These are phyloP conservation scores for Graphiopsis chlorocephala DNA, from an alignment of 2,329 filamentous ascomycete species.

Conservation along the genomic window DNA sequence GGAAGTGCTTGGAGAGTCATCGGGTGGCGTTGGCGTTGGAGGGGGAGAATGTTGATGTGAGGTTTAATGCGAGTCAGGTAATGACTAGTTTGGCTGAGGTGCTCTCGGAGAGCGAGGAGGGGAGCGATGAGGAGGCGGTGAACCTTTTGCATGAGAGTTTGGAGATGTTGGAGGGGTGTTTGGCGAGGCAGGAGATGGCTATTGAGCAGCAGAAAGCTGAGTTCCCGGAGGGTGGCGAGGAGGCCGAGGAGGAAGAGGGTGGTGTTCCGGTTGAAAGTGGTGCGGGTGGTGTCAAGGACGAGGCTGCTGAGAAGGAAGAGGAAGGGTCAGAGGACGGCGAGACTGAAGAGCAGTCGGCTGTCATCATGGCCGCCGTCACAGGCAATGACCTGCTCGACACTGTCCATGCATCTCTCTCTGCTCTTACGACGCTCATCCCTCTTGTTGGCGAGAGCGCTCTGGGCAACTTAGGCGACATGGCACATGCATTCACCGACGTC, in stretches of 20 bases:
- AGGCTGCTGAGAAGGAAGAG: constrained; percentile 23
- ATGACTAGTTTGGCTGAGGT: constrained; percentile 64
- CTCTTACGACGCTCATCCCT: constrained; percentile 47
- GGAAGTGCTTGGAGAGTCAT: constrained; percentile 62
- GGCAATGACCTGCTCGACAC: constrained; percentile 66
- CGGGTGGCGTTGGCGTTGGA: constrained; percentile 59
- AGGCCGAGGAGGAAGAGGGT: constrained; percentile 15
- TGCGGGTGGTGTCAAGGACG: constrained; percentile 31
- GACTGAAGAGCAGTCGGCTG: constrained; percentile 60
- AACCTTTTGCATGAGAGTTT: constrained; percentile 59
- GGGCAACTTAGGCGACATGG: constrained; percentile 54
- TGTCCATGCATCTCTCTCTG: constrained; percentile 58
- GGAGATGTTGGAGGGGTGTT: constrained; percentile 55
- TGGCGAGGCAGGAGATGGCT: constrained; percentile 45
- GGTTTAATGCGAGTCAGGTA: constrained; percentile 72
- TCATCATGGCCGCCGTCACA: constrained; percentile 65
- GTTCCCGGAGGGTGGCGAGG: constrained; percentile 27
- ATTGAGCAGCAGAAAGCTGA: constrained; percentile 41
- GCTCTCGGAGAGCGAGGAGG: constrained; percentile 52
- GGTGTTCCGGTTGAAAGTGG: constrained; percentile 26
- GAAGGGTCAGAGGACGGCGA: constrained; percentile 21
- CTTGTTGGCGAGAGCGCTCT: constrained; percentile 49
- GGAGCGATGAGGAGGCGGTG: constrained; percentile 47
- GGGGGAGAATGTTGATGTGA: constrained; percentile 62
- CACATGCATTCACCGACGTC: constrained; percentile 54